phyloP scores from a whole-genome alignment of 2,329 filamentous ascomycete species.

The Sarocladium brachiariae region DNA sequence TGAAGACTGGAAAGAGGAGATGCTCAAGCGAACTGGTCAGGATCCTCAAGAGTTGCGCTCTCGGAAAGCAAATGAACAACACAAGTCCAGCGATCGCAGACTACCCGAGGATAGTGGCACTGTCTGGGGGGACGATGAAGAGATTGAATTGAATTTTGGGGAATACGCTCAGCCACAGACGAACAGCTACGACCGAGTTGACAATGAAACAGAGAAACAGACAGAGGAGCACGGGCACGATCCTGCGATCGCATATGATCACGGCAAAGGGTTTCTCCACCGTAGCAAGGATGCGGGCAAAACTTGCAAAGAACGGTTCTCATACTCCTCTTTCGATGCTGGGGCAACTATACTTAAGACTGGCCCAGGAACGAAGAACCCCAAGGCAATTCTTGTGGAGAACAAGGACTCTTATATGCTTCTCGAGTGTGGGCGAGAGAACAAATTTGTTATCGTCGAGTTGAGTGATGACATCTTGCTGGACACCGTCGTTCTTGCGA shows the following conservation, averaged over 20 bases:
- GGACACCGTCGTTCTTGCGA: constrained; percentile 93
- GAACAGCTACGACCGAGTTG: constrained; percentile 17
- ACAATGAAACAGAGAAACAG: constrained; percentile 12
- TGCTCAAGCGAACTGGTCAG: constrained; percentile 78
- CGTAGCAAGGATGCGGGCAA: constrained; percentile 90
- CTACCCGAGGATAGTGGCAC: not conserved
- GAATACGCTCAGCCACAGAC: constrained; percentile 30
- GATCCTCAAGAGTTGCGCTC: constrained; percentile 57
- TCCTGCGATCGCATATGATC: constrained; percentile 35
- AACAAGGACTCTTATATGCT: constrained; percentile 99
- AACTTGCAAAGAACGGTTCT: constrained; percentile 96
- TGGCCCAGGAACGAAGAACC: constrained; percentile 77
- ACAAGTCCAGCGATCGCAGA: constrained; percentile 15
- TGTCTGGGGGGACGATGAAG: constrained; percentile 70
- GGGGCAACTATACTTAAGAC: constrained; percentile 90
- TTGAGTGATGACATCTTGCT: constrained; percentile 81
- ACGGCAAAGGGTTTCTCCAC: constrained; percentile 46
- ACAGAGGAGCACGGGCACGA: constrained; percentile 13
- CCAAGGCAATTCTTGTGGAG: constrained; percentile 83
- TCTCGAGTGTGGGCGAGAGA: constrained; percentile 75
- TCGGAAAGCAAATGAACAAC: constrained; percentile 48
- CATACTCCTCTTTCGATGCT: constrained; percentile 95
- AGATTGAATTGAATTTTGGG: constrained; percentile 61
- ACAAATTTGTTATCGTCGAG: constrained; percentile 93
- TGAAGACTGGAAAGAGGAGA: constrained; percentile 96